Conservation (phyloP, 768 basidiomycete species). For the Rhizopogon salebrosus region DNA sequence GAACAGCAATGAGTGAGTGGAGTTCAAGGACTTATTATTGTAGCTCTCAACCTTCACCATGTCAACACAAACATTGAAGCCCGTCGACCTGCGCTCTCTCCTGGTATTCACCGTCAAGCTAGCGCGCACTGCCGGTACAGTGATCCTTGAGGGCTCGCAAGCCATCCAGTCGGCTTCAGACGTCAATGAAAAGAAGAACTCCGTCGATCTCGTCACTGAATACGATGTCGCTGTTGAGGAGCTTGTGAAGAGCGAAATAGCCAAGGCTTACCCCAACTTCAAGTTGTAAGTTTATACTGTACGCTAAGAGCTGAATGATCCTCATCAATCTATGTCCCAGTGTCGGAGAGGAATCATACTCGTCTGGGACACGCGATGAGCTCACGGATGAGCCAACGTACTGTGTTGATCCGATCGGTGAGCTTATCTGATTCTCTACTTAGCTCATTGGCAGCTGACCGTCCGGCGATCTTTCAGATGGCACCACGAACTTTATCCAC, state of each 20-base stretch:
- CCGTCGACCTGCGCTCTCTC: constrained; percentile 50
- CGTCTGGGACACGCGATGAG: constrained; percentile 61
- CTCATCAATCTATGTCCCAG: constrained; percentile 31
- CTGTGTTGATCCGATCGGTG: constrained; percentile 94
- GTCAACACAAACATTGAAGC: constrained; percentile 24
- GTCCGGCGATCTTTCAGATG: constrained; percentile 41
- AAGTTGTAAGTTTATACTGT: constrained; percentile 59
- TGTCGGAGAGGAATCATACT: constrained; percentile 92
- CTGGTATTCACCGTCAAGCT: constrained; percentile 67
- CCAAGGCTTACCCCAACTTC: constrained; percentile 64
- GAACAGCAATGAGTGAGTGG: too few species aligned
- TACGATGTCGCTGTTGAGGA: constrained; percentile 91
- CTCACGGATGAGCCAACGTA: constrained; percentile 89
- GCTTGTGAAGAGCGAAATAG: constrained; percentile 67
- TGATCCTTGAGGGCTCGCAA: constrained; percentile 74
- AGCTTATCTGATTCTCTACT: constrained; percentile 13
- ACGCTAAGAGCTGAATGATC: background rate
- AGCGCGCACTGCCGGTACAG: constrained; percentile 66
- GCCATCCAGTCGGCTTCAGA: constrained; percentile 60
- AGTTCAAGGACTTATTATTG: too few species aligned
- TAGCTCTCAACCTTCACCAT: constrained; percentile 17
- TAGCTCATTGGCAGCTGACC: background rate
- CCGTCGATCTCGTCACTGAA: constrained; percentile 92
- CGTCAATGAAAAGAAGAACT: constrained; percentile 85
- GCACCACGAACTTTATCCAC: constrained; percentile 86